Percentiles rank a stretch among this genome's conserved stretches.
Evolutionary conservation across 2,329 filamentous ascomycete genomes (phyloP).

Genomic region (Pleoardoris graminearum): DNA sequence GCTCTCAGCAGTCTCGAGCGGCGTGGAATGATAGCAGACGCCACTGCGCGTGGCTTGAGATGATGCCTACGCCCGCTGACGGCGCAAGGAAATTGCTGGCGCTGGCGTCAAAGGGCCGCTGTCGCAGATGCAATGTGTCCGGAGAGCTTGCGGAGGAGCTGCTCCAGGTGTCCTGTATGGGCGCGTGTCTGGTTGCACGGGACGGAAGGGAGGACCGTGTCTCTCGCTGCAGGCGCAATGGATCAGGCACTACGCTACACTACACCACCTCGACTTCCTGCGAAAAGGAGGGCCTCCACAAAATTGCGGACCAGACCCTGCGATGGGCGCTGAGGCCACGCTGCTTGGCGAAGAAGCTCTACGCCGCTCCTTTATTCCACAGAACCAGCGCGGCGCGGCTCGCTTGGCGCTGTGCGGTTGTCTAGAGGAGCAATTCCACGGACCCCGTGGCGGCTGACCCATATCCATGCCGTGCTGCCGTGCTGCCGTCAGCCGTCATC

Average conservation of each 20-base stretch:
- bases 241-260: not conserved
- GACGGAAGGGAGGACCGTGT: constrained; percentile 2
- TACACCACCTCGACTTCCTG: not conserved
- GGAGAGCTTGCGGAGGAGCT: constrained; percentile 10
- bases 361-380: constrained; percentile 1
- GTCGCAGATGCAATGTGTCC: constrained; percentile 10
- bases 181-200: constrained; percentile 4
- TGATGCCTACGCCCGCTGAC: constrained; percentile 14
- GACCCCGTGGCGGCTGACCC: not conserved
- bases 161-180: not conserved
- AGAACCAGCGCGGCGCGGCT: not conserved
- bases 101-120: not conserved
- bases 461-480: not conserved
- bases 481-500: not conserved
- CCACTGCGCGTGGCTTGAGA: constrained; percentile 32
- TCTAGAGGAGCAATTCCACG: not conserved
- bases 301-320: constrained; percentile 2
- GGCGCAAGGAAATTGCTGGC: constrained; percentile 13
- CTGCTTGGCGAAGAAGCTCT: constrained; percentile 7
- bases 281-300: constrained; percentile 3
- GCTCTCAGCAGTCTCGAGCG: constrained; percentile 25
- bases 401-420: not conserved
- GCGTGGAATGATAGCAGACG: constrained; percentile 26
- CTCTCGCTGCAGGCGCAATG: constrained; percentile 4
- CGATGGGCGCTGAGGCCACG: constrained; percentile 5